Evolutionary conservation across 306 rosid genomes (phyloP).

Genomic region (Lablab purpureus): DNA sequence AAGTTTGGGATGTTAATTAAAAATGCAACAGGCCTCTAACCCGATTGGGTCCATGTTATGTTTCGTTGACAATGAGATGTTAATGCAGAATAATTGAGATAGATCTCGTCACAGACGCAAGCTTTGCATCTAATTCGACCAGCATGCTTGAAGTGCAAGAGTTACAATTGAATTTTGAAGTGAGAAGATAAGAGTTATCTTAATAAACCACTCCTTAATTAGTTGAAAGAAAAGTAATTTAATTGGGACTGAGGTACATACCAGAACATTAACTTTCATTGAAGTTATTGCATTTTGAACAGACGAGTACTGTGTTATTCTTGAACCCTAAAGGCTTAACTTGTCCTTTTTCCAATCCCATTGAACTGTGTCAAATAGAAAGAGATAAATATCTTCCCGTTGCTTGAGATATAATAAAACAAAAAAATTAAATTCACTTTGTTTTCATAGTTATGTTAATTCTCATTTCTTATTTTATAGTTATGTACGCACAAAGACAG

Average conservation of each 20-base stretch:
- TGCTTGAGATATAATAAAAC: conserved; percentile 33
- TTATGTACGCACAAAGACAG: no score
- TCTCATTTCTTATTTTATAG: no score
- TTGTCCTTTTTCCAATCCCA: neutral
- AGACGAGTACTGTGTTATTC: neutral
- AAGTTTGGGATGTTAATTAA: neutral
- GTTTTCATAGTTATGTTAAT: no score
- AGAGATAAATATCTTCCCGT: neutral
- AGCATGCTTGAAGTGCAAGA: conserved; percentile 29
- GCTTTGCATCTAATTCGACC: conserved; percentile 15
- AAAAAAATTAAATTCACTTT: no score
- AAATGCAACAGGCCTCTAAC: neutral
- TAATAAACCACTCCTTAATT: neutral
- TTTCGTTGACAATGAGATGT: neutral
- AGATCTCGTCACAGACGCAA: neutral
- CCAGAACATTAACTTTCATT: neutral
- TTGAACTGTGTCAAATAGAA: neutral
- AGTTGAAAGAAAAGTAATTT: neutral
- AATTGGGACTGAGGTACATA: conserved; percentile 23
- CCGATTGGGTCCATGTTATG: conserved; percentile 34
- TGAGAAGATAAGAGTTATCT: neutral
- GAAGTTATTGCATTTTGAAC: neutral
- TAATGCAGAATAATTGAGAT: neutral
- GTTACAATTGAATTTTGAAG: neutral
- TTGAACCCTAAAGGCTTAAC: neutral